A percentile compares a stretch with the other conserved stretches of the same genome.
These are phyloP conservation scores for Mortierella sp. DNA, from an alignment of 371 early-diverging fungal genomes.

Conservation along the genomic window DNA sequence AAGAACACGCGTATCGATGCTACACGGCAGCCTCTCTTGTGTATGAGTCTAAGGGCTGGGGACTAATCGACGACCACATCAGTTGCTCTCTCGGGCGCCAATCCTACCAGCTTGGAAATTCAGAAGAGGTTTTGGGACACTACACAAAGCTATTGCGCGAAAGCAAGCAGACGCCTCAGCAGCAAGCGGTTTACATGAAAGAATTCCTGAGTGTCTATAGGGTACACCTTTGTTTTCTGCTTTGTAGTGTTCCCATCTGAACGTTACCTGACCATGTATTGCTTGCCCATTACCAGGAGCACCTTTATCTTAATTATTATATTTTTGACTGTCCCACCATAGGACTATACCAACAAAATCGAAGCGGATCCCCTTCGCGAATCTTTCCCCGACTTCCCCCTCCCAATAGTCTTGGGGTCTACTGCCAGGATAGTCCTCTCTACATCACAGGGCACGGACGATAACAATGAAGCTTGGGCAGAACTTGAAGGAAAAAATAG, in stretches of 20 bases:
- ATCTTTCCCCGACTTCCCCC: conserved; percentile 52
- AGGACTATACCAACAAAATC: conserved; percentile 63
- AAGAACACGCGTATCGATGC: conserved; percentile 80
- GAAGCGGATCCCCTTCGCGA: conserved; percentile 53
- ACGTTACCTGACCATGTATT: too few species aligned
- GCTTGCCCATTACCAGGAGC: too few species aligned
- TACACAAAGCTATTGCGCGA: conserved; percentile 76
- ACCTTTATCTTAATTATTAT: background rate
- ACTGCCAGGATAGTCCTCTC: conserved; percentile 47
- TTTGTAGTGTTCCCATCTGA: too few species aligned
- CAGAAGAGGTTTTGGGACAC: conserved; percentile 66
- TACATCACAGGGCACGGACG: conserved; percentile 38
- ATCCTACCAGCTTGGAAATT: conserved; percentile 67
- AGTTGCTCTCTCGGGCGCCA: conserved; percentile 88
- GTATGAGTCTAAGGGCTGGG: conserved; percentile 78
- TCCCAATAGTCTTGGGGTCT: conserved; percentile 49
- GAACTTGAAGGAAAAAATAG: conserved; percentile 24
- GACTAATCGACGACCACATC: conserved; percentile 85
- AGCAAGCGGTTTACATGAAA: conserved; percentile 77
- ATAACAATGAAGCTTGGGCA: conserved; percentile 39
- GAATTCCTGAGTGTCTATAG: conserved; percentile 85
- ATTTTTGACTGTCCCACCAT: background rate
- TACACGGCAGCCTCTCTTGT: conserved; percentile 73
- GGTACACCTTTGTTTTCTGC: conserved; percentile 36
- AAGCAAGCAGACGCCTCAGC: conserved; percentile 71